phyloP scores from a whole-genome alignment of 148 eudicot genomes.

The Oxyria digyna region DNA sequence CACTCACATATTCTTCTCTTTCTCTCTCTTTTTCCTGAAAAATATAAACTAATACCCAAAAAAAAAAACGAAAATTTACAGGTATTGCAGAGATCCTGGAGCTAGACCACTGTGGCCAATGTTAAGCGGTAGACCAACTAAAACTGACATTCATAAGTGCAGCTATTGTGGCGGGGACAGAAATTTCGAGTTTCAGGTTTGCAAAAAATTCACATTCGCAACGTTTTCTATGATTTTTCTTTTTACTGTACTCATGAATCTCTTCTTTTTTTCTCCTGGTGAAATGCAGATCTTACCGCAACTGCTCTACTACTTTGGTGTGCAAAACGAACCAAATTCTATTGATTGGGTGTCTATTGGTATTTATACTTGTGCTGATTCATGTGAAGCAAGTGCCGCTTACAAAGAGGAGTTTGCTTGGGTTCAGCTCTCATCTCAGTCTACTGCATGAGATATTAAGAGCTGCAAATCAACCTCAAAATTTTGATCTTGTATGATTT shows the following conservation, averaged over 20 bases:
- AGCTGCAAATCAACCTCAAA: background rate
- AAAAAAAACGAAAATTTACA: conserved; percentile 21
- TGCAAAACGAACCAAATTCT: conserved; percentile 56
- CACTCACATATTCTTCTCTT: background rate
- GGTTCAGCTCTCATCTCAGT: conserved; percentile 68
- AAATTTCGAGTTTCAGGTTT: conserved; percentile 67
- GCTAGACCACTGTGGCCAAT: conserved; percentile 73
- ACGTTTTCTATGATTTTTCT: background rate
- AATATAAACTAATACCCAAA: background rate
- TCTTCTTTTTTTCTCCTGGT: background rate
- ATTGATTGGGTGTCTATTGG: conserved; percentile 82
- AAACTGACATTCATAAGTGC: conserved; percentile 54
- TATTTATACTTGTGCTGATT: conserved; percentile 60
- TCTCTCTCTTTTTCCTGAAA: background rate
- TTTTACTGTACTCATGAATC: background rate
- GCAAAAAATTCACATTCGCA: background rate
- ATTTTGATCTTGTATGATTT: background rate
- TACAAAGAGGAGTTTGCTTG: conserved; percentile 88
- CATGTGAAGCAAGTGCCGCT: conserved; percentile 41
- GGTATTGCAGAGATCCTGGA: conserved; percentile 38
- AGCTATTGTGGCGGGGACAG: conserved; percentile 36
- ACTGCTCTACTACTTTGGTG: conserved; percentile 66
- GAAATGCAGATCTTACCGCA: conserved; percentile 69
- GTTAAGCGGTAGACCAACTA: conserved; percentile 62
- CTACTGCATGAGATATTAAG: conserved; percentile 14